A percentile compares a stretch with the other conserved stretches of the same genome.
Evolutionary conservation across 2,329 filamentous ascomycete genomes (phyloP).

Genomic region (Claviceps sorghi): DNA sequence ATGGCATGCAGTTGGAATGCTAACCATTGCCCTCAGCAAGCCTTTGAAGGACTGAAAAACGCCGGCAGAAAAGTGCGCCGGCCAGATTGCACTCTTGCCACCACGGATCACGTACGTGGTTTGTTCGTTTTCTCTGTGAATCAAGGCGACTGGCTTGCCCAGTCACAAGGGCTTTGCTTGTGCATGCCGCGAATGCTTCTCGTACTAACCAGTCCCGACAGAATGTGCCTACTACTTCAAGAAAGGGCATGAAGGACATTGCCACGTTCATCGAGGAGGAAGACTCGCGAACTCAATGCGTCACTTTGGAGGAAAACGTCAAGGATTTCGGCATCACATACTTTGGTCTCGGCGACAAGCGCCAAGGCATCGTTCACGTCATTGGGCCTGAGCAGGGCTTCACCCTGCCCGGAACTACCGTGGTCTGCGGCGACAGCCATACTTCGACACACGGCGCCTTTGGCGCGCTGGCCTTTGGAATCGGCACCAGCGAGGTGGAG

Average conservation of each 20-base stretch:
- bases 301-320: conserved; percentile 93
- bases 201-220: conserved; percentile 21
- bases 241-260: conserved; percentile 89
- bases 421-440: conserved; percentile 95
- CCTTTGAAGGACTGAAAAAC: conserved; percentile 89
- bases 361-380: conserved; percentile 96
- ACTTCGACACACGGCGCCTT: conserved; percentile 97
- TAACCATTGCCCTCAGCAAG: conserved; percentile 47
- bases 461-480: conserved; percentile 86
- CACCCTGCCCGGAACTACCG: conserved; percentile 89
- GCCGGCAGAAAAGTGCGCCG: conserved; percentile 76
- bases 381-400: conserved; percentile 98
- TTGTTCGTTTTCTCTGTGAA: neutral
- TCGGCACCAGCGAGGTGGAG: conserved; percentile 96
- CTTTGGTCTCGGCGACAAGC: conserved; percentile 90
- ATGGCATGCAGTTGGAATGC: neutral
- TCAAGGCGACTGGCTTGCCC: no score
- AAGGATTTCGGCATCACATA: conserved; percentile 94
- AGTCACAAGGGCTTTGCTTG: no score
- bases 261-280: conserved; percentile 88
- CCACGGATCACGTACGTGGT: conserved; percentile 77
- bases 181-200: no score
- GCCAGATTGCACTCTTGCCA: conserved; percentile 92
- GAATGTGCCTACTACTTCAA: conserved; percentile 86
- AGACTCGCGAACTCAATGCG: conserved; percentile 84